Evolutionary conservation across 805 yeast genomes (phyloP).

Genomic region (Candida cerambycidarum): DNA sequence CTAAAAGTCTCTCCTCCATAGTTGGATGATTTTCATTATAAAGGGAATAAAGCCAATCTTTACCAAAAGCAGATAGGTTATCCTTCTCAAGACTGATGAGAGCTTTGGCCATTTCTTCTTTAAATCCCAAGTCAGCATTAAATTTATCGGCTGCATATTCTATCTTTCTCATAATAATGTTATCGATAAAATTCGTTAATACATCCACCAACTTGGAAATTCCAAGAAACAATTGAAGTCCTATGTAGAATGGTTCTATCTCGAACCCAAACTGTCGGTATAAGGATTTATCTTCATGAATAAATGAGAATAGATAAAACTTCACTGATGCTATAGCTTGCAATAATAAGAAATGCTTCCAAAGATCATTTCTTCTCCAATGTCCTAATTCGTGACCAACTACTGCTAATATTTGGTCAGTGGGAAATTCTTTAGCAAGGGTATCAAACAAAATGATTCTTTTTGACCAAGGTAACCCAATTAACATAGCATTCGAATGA

Average conservation of each 20-base stretch:
- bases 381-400: conserved; percentile 4
- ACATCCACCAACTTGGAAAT: neutral
- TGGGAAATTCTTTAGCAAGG: conserved; percentile 70
- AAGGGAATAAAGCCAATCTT: conserved; percentile 9
- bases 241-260: conserved; percentile 7
- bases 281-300: neutral
- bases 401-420: conserved; percentile 48
- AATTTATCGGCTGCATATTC: conserved; percentile 9
- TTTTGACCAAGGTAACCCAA: conserved; percentile 94
- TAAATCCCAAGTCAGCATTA: conserved; percentile 5
- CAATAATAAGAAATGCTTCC: neutral
- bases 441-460: conserved; percentile 93
- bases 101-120: neutral
- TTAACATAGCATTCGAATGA: conserved; percentile 93
- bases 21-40: conserved; percentile 7
- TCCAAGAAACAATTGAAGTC: conserved; percentile 1
- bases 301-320: conserved; percentile 7
- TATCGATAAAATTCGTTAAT: conserved; percentile 1
- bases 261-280: conserved; percentile 9
- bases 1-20: conserved; percentile 7
- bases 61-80: conserved; percentile 5
- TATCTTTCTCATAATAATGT: conserved; percentile 2
- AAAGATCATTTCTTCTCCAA: neutral
- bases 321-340: neutral
- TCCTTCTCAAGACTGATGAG: conserved; percentile 4